Evolutionary conservation across 2,329 filamentous ascomycete species (phyloP).

Genomic region (Fusarium musae): DNA sequence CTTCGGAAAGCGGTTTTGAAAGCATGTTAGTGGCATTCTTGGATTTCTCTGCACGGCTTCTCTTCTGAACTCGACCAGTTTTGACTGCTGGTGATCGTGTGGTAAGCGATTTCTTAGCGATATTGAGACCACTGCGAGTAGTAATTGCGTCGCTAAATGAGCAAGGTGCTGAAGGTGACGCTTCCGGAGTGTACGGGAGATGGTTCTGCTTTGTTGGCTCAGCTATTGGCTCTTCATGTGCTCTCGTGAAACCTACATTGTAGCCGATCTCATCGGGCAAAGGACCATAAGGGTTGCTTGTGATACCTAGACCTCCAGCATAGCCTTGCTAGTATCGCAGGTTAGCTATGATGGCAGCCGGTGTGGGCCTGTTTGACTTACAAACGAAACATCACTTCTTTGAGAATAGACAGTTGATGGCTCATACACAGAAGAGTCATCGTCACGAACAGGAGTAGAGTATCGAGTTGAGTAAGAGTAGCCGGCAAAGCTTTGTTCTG

Average conservation of each 20-base stretch:
- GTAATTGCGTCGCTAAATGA: conserved; percentile 44
- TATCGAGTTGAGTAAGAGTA: conserved; percentile 29
- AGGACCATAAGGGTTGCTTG: conserved; percentile 33
- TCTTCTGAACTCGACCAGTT: conserved; percentile 40
- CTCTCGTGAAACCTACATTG: conserved; percentile 23
- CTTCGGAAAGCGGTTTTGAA: conserved; percentile 74
- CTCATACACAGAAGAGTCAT: conserved; percentile 31
- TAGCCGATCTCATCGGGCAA: conserved; percentile 38
- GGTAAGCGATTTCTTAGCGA: conserved; percentile 38
- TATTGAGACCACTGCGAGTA: conserved; percentile 52
- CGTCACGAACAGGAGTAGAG: conserved; percentile 35
- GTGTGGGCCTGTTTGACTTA: conserved; percentile 18
- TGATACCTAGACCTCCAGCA: conserved; percentile 6
- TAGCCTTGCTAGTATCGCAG: conserved; percentile 23
- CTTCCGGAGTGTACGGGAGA: conserved; percentile 57
- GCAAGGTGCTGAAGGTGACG: conserved; percentile 58
- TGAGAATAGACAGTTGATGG: conserved; percentile 32
- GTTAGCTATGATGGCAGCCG: neutral
- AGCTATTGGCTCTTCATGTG: neutral
- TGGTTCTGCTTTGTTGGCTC: conserved; percentile 25
- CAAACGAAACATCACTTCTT: conserved; percentile 26
- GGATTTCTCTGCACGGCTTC: conserved; percentile 46
- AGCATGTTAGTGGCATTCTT: conserved; percentile 60
- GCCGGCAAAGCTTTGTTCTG: conserved; percentile 11
- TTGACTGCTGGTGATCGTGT: conserved; percentile 28